Evolutionary conservation across 2,329 filamentous ascomycete genomes (phyloP).

Genomic region (Boeremia lycopersici): DNA sequence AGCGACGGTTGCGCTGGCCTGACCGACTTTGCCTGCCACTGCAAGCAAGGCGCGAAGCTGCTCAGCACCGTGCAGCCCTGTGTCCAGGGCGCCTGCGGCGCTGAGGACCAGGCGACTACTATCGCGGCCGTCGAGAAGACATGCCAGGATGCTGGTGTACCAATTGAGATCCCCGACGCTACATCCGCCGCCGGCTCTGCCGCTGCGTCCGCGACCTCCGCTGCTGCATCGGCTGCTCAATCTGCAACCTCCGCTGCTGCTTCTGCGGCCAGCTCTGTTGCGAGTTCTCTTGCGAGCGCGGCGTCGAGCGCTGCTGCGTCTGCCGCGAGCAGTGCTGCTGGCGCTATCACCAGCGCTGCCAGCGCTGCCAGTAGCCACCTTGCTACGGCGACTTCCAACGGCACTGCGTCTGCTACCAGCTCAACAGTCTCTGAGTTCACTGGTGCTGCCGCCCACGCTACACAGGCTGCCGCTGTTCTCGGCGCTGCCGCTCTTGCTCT

Average conservation of each 20-base stretch:
- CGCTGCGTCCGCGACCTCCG: conserved; percentile 10
- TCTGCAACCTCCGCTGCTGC: conserved; percentile 14
- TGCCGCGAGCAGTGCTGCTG: neutral
- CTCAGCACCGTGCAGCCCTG: conserved; percentile 53
- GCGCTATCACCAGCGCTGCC: conserved; percentile 5
- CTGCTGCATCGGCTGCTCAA: conserved; percentile 18
- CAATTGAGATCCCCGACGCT: conserved; percentile 34
- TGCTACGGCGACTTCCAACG: conserved; percentile 16
- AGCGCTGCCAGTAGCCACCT: neutral
- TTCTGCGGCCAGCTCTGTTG: conserved; percentile 12
- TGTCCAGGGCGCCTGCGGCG: conserved; percentile 51
- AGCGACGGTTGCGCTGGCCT: conserved; percentile 54
- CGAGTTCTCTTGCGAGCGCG: conserved; percentile 14
- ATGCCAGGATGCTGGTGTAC: conserved; percentile 41
- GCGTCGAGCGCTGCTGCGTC: conserved; percentile 6
- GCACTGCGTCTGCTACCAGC: conserved; percentile 8
- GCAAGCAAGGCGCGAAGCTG: conserved; percentile 52
- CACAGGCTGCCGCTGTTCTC: conserved; percentile 41
- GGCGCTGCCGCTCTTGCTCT: conserved; percentile 45
- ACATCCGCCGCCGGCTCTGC: conserved; percentile 16
- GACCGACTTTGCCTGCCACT: conserved; percentile 54
- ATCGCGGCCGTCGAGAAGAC: conserved; percentile 38
- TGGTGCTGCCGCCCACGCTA: conserved; percentile 42
- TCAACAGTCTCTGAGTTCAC: conserved; percentile 36
- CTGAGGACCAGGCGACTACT: conserved; percentile 44